These are phyloP conservation scores for Gnomoniopsis smithogilvyi DNA, from an alignment of 2,329 filamentous ascomycete species.

Conservation along the genomic window DNA sequence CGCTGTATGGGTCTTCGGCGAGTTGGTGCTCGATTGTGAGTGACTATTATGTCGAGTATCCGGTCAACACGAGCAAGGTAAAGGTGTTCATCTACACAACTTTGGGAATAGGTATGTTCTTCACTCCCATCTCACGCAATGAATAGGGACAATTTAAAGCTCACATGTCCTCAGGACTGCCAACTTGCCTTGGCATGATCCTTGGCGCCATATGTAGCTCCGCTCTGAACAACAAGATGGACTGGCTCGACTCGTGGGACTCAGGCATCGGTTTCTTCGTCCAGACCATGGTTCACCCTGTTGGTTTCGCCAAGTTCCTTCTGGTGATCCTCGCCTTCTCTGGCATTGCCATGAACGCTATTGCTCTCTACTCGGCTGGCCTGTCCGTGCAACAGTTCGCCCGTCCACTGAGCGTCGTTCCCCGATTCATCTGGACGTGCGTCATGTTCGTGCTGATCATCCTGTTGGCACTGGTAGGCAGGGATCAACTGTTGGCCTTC, in stretches of 20 bases:
- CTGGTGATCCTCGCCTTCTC: constrained; percentile 36
- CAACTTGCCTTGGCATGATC: constrained; percentile 47
- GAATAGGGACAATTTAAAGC: constrained; percentile 3
- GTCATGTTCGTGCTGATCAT: constrained; percentile 43
- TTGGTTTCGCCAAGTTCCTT: constrained; percentile 42
- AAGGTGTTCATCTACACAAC: constrained; percentile 47
- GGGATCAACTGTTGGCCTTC: constrained; percentile 39
- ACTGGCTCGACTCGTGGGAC: constrained; percentile 37
- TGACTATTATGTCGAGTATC: constrained; percentile 46
- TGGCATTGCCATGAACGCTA: constrained; percentile 44
- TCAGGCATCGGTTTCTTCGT: constrained; percentile 43
- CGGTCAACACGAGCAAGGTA: constrained; percentile 39
- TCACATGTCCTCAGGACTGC: constrained; percentile 27
- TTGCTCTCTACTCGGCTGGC: constrained; percentile 38
- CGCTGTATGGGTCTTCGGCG: constrained; percentile 46
- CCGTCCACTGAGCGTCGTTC: constrained; percentile 38
- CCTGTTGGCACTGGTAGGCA: constrained; percentile 39
- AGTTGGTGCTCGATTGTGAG: constrained; percentile 45
- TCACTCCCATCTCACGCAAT: neutral
- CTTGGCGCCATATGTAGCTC: constrained; percentile 41
- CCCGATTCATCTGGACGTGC: constrained; percentile 45
- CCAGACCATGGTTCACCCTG: constrained; percentile 40
- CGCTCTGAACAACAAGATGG: constrained; percentile 36
- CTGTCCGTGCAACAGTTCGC: constrained; percentile 39
- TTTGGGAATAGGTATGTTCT: constrained; percentile 36